These are phyloP conservation scores for Trichoderma gracile DNA, from an alignment of 2,329 filamentous ascomycete species.

Conservation along the genomic window DNA sequence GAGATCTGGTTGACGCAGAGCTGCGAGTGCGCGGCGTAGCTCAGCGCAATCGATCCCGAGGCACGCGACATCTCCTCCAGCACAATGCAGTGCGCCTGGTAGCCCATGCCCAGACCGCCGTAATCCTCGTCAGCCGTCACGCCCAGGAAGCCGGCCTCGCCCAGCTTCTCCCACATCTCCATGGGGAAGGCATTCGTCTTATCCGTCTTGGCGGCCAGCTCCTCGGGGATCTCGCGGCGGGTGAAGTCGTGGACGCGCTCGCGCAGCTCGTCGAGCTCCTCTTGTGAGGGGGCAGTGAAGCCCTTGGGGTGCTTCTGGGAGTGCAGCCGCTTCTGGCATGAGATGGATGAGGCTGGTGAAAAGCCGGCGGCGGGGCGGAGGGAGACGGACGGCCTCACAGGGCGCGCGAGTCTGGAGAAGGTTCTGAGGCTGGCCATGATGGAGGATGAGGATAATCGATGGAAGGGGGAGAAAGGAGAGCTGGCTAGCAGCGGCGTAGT, in stretches of 20 bases:
- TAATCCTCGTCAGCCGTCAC: slow-evolving; percentile 92
- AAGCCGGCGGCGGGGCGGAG: slow-evolving; percentile 37
- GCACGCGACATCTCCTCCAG: slow-evolving; percentile 94
- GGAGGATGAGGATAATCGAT: not conserved
- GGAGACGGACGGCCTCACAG: slow-evolving; percentile 39
- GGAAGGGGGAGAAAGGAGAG: not conserved
- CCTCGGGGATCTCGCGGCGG: slow-evolving; percentile 80
- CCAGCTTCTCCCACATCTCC: slow-evolving; percentile 91
- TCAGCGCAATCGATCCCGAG: slow-evolving; percentile 79
- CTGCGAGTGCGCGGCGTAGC: slow-evolving; percentile 94
- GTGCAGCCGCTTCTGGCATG: slow-evolving; percentile 43
- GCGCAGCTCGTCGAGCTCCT: slow-evolving; percentile 77
- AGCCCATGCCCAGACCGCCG: slow-evolving; percentile 87
- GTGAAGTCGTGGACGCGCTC: slow-evolving; percentile 88
- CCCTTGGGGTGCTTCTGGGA: slow-evolving; percentile 64
- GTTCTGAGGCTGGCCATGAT: slow-evolving; percentile 46
- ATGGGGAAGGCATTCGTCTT: slow-evolving; percentile 82
- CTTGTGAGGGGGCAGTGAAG: slow-evolving; percentile 67
- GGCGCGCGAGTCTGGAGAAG: slow-evolving; percentile 41
- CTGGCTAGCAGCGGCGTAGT: slow-evolving; percentile 10
- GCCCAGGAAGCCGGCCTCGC: slow-evolving; percentile 86
- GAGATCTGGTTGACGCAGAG: slow-evolving; percentile 95
- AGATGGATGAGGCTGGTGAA: slow-evolving; percentile 36
- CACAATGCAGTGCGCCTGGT: slow-evolving; percentile 93
- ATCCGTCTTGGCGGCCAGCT: slow-evolving; percentile 81